Base-by-base conservation (phyloP, 352 stramenopile genomes). In the Stramenopiles sp. region DNA sequence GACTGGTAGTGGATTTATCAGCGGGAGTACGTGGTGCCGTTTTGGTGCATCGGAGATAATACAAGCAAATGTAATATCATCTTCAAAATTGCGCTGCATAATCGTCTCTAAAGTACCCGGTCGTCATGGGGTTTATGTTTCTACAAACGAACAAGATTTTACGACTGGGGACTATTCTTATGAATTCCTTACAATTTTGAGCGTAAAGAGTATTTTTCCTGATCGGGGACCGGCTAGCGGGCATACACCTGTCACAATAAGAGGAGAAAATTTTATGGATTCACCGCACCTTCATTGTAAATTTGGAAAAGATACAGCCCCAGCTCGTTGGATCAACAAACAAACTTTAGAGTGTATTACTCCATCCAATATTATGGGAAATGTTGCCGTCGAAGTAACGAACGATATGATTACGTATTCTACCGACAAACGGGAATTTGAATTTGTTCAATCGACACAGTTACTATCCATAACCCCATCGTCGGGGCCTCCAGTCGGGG, bases 121-220 rank as follows among this genome's bases (percentile, higher is more conserved):
- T n/a, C n/a, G n/a, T n/a, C n/a, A n/a, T n/a, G n/a, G n/a, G n/a
- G n/a, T n/a, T n/a, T n/a, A n/a, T n/a, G n/a, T 92, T 6, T 90
- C 86, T 0, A 78, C 89, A 1, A 92, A 94, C 68, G 82, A 82
- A 1, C 81, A 83, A 31, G 81, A 92, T 53, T 94, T 91, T 48
- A 49, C 84, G 0, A 76, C 82, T 18, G 83, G 81, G 0, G 32
- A 77, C 3, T 80, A 83, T 0, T 74, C 37, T 25, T 94, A 91
- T 53, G 81, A 53, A 1, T 92, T 89, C 48, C 68, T n/a, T 0
- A 1, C 34, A 1, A 77, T 80, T 0, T 79, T 85, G 12, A 77
- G 81, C 37, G 78, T 94, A 0, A 35, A 78, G 0, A 80, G 73
- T 3, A 49, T 89, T 37, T 82, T 77, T 6, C 87, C 87, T 0